Base-by-base conservation (phyloP, 345 rosid species). In the Lumnitzera littorea region DNA sequence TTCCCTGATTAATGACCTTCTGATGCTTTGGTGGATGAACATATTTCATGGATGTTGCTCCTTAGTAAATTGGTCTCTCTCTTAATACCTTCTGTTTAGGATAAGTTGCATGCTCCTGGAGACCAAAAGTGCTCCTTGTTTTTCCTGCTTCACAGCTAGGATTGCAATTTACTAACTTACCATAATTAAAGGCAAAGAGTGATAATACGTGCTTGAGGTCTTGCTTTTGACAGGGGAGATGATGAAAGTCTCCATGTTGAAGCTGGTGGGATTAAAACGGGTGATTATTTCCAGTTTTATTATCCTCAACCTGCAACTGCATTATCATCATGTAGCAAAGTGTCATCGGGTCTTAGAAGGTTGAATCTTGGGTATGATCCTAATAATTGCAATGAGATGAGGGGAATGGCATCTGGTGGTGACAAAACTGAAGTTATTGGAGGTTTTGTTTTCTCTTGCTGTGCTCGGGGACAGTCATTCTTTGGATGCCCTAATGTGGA, bases 211-310 rank as follows among this genome's bases (percentile, higher is more conserved):
- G 43, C 43, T 36, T 46, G 43, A 29, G 23, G 47, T 60, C 15
- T 60, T 31, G 25, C 50, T 24, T 48, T 46, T 60, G 48, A 54
- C 87, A 89, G 98, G 27, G 94, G 77, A 25, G 88, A 82, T 36
- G 82, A 81, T 50, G 83, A 79, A 48, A 73, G 72, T 68, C 91
- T 89, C 57, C 62, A 61, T 67, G 95, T 77, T 23, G 58, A 70
- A 4, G 91, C 89, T 60, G 43, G 24, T 2, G 89, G 85, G 49
- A 85, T 92, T 23, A 79, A 59, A 76, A 79, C 80, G 8, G 88
- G 86, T 1, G 96, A 92, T 75, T 64, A 17, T 57, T 92, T 89
- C 77, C 86, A 76, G 63, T 75, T 89, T 67, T 87, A 81, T 76
- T 29, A 51, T 57, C 57, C 89, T 24, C 80, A 85, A 73, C 69